Evolutionary conservation across 768 basidiomycete genomes (phyloP).

Genomic region (Russula foetens): DNA sequence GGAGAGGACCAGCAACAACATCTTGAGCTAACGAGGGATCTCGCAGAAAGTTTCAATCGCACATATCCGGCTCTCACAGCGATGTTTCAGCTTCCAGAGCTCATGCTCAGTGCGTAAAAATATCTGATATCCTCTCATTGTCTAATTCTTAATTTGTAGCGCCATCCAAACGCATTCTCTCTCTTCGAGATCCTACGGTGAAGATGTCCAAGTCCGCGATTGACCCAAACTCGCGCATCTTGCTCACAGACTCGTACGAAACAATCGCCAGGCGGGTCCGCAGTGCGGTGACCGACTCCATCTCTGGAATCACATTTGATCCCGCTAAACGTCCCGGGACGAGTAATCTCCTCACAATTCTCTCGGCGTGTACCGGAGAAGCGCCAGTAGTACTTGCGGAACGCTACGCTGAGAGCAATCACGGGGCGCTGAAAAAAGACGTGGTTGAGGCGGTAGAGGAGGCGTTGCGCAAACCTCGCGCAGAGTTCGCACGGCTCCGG

Average conservation of each 20-base stretch:
- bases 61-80: conserved; percentile 40
- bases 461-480: conserved; percentile 54
- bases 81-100: conserved; percentile 66
- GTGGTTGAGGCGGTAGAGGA: conserved; percentile 68
- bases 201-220: conserved; percentile 97
- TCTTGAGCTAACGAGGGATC: conserved; percentile 77
- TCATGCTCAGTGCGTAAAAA: conserved; percentile 57
- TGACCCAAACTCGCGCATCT: conserved; percentile 70
- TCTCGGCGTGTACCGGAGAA: conserved; percentile 60
- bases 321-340: conserved; percentile 74
- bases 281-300: conserved; percentile 80
- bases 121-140: not conserved
- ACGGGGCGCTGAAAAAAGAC: conserved; percentile 63
- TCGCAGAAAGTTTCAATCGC: conserved; percentile 78
- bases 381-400: conserved; percentile 38
- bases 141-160: conserved; percentile 36
- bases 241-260: conserved; percentile 64
- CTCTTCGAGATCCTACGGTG: conserved; percentile 71
- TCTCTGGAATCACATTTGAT: conserved; percentile 68
- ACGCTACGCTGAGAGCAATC: conserved; percentile 47
- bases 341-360: conserved; percentile 72
- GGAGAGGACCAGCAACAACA: conserved; percentile 97
- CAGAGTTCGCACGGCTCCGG: conserved; percentile 57
- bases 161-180: conserved; percentile 72
- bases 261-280: conserved; percentile 67